Base-by-base conservation (phyloP, 768 basidiomycete genomes). In the Nidularia pulvinata region DNA sequence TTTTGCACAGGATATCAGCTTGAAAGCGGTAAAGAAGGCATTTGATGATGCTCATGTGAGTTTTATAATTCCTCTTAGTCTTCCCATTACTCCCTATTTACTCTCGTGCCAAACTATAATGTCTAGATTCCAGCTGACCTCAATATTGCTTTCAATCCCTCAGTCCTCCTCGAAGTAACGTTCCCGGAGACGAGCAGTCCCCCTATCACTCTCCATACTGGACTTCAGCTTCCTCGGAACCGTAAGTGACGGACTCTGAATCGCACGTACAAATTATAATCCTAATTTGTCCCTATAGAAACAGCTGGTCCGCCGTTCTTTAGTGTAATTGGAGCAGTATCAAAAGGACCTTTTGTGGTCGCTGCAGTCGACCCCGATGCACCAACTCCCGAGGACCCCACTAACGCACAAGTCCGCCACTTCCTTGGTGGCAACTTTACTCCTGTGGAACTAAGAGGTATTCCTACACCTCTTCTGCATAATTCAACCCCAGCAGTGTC, bases 351-450 rank as follows among this genome's bases (percentile, higher is more conserved):
- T 1, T 78, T 75, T 59, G 72, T 79, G 14, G 57, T 78, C 6
- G 70, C 69, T 5, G 58, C 66, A 4, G 69, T 77, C 5, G 77
- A 78, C 48, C 77, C 75, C 6, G 77, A 79, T 55, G 75, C 73
- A 9, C 75, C 75, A 7, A 74, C 75, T 19, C 77, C 75, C 0
- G 69, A 73, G 53, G 61, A 56, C 16, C 72, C 69, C n/a, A 72
- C 65, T 7, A 52, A 33, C 4, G 65, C 74, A 1, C 71, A 77
- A 53, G 71, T 79, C 46, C 66, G 75, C 11, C 77, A 79, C 57
- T 77, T 74, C 67, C 62, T 79, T 0, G 75, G 72, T 3, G 72
- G 72, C 0, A 66, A 73, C 58, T 78, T 72, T 59, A 30, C 5
- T 49, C 10, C 33, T 22, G 7, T 54, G 25, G 11, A 25, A 43